Conservation (phyloP, 352 stramenopile genomes). For the Halophytophthora batemanensis region DNA sequence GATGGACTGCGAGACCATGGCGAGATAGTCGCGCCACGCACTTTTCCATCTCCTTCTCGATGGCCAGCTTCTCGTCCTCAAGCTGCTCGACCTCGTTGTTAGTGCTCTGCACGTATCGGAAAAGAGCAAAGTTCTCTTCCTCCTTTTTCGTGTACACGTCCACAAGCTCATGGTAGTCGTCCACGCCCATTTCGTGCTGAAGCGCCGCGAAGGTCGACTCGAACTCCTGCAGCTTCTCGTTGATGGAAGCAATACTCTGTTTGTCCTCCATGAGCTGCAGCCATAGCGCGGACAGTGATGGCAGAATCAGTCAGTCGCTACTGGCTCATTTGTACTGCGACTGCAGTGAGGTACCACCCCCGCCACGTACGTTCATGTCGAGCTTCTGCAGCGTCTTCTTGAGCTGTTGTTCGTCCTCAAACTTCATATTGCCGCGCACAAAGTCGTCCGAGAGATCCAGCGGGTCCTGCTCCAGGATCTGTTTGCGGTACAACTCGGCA, state of each 20-base stretch:
- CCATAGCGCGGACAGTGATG: background rate
- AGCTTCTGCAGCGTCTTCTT: constrained; percentile 64
- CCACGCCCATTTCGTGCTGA: constrained; percentile 62
- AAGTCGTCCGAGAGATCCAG: constrained; percentile 68
- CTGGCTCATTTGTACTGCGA: background rate
- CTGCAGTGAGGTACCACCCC: background rate
- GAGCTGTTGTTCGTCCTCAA: constrained; percentile 74
- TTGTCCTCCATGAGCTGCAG: constrained; percentile 66
- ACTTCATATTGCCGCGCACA: constrained; percentile 67
- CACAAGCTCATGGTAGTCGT: constrained; percentile 61
- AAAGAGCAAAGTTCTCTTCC: constrained; percentile 80
- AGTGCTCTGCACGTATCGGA: constrained; percentile 75
- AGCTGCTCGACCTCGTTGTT: constrained; percentile 82
- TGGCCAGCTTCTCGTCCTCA: constrained; percentile 65
- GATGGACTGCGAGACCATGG: background rate
- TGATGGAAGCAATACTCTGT: constrained; percentile 63
- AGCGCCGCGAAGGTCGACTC: constrained; percentile 59
- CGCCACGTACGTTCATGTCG: constrained; percentile 42
- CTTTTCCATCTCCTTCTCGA: constrained; percentile 65
- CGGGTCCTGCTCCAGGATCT: constrained; percentile 71
- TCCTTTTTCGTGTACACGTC: constrained; percentile 66
- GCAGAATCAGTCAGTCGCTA: background rate
- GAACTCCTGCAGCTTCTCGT: constrained; percentile 70
- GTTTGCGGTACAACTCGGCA: constrained; percentile 71
- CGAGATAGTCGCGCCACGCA: constrained; percentile 5